Evolutionary conservation across 176 grass and related monocot genomes (phyloP), one percentile per base, ranked within the genome.

Genomic region (sorghum (Sorghum bicolor)): DNA sequence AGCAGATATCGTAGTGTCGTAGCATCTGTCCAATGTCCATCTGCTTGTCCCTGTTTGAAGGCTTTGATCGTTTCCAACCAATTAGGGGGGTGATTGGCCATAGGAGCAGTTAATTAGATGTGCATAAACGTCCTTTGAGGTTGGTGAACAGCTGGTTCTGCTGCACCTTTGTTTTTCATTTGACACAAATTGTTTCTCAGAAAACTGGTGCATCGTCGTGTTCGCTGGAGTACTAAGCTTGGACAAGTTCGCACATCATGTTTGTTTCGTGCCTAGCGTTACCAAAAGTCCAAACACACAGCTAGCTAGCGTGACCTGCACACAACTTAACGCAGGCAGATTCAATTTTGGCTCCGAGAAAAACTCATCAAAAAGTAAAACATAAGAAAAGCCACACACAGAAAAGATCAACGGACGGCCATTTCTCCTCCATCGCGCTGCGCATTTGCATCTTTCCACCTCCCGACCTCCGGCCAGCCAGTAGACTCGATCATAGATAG

Each of bases 61-160:
- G 8, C 36, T n/a, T 38, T 25, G 77, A 48, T 62, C 39, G 26
- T 52, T 68, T 62, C 77, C 73, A 19, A 47, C 44, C 4, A 47
- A 11, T 2, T 1, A 2, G 40, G 13, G 43, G 47, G 6, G 66
- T 39, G 57, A 16, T 8, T 53, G 50, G 50, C 19, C 50, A 22
- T 0, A 2, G 47, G 47, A 28, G 15, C 3, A 20, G 15, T 29
- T n/a, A n/a, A n/a, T 15, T 25, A 11, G 45, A 74, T 34, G 62
- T 43, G 19, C 20, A n/a, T n/a, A 79, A 11, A 10, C 34, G 76
- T n/a, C 81, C 70, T 77, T 53, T 36, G 9, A 25, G 64, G 39
- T 65, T 70, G 63, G 65, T 63, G 82, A 85, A 81, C 71, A 43
- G 63, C 73, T 77, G 77, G 13, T 41, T 76, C 12, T 39, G n/a